These are phyloP conservation scores for Penicillium taxi DNA, from an alignment of 495 filamentous ascomycete species.

Conservation along the genomic window DNA sequence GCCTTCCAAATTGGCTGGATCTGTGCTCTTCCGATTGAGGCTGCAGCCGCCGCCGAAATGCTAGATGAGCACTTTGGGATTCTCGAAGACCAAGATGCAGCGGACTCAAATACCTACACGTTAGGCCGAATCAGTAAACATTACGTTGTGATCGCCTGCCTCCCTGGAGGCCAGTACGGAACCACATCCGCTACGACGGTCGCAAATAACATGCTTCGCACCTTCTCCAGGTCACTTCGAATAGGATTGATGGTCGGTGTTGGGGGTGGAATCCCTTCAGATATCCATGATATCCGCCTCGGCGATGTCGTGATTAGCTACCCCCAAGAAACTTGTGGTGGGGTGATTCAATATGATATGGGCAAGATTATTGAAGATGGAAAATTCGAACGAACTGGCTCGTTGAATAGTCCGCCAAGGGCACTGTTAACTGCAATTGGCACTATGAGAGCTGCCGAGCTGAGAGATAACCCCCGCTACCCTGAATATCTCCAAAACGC, in stretches of 20 bases:
- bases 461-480: slow-evolving; percentile 10
- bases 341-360: slow-evolving; percentile 9
- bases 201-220: slow-evolving; percentile 29
- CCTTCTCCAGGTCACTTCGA: slow-evolving; percentile 14
- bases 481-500: slow-evolving; percentile 10
- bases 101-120: slow-evolving; percentile 32
- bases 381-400: slow-evolving; percentile 31
- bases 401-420: slow-evolving; percentile 22
- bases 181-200: slow-evolving; percentile 29
- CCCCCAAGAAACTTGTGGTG: slow-evolving; percentile 7
- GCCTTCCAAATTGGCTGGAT: slow-evolving; percentile 10
- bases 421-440: slow-evolving; percentile 19
- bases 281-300: slow-evolving; percentile 11
- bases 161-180: slow-evolving; percentile 35
- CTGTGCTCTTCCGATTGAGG: slow-evolving; percentile 21
- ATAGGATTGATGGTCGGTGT: slow-evolving; percentile 11
- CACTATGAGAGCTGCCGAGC: slow-evolving; percentile 16
- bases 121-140: slow-evolving; percentile 37
- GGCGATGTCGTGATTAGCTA: slow-evolving; percentile 18
- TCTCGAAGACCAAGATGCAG: slow-evolving; percentile 14
- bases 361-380: slow-evolving; percentile 14
- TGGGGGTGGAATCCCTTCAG: slow-evolving; percentile 10
- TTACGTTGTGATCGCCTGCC: slow-evolving; percentile 35
- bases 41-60: slow-evolving; percentile 35
- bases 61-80: slow-evolving; percentile 39